Conservation (phyloP, 441 rosid species). For the Metrosideros polymorpha region DNA sequence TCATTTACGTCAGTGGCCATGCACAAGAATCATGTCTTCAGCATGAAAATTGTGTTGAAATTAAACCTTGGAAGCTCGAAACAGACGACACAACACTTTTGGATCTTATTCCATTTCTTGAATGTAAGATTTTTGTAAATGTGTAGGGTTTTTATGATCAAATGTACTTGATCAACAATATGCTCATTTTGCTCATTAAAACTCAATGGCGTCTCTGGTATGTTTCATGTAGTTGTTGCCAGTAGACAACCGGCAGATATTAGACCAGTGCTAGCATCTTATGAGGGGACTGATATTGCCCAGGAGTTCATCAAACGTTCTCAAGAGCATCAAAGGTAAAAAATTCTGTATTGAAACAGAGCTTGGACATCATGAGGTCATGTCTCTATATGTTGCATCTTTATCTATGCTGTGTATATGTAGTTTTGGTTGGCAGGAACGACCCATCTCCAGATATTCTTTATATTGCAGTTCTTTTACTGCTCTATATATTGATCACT, state of each 20-base stretch:
- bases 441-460: not conserved
- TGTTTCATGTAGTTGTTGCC: constrained; percentile 52
- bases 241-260: constrained; percentile 75
- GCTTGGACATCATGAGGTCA: not conserved
- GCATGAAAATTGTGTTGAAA: constrained; percentile 74
- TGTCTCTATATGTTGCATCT: not conserved
- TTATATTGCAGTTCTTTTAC: not conserved
- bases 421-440: not conserved
- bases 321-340: constrained; percentile 62
- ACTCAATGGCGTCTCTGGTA: not conserved
- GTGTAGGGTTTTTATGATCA: not conserved
- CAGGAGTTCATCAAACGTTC: constrained; percentile 86
- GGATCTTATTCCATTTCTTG: constrained; percentile 96
- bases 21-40: constrained; percentile 77
- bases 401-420: not conserved
- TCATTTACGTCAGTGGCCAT: constrained; percentile 73
- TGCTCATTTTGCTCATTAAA: not conserved
- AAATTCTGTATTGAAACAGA: not conserved
- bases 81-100: constrained; percentile 66
- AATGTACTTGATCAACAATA: not conserved
- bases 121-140: constrained; percentile 41
- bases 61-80: constrained; percentile 69
- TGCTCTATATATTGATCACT: not conserved
- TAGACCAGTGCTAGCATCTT: constrained; percentile 61
- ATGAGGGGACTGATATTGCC: constrained; percentile 65